Base-by-base conservation (phyloP, 129 eudicot species). In the sunflower (Helianthus annuus) region DNA sequence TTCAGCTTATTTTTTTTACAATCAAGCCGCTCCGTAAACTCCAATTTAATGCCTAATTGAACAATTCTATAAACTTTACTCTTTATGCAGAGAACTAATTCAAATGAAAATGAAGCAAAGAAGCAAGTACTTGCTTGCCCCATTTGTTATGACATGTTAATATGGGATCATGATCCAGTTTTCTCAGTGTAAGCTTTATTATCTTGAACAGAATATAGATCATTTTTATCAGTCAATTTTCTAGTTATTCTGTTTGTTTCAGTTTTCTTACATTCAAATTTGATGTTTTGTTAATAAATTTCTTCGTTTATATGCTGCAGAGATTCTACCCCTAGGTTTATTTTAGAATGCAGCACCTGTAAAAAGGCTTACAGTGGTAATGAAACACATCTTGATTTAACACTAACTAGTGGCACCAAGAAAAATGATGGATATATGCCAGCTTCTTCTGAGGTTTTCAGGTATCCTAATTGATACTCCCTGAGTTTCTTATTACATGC, bases 371-470 rank as follows among this genome's bases (percentile, higher is more conserved):
- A 89, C 88, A 70, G 60, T 65, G 87, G 92, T 63, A 90, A 85
- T 16, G 87, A 81, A 69, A 82, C 87, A 51, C 80, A 90, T 77
- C 78, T 93, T 58, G 91, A 93, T 67, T 83, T 93, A 60, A 93
- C 98, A 60, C 73, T 88, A 53, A 71, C 85, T 19, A 83, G 96
- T 74, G 97, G 92, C 22, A 70, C 88, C 78, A 84, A 82, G 77
- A 85, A 65, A 40, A 87, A 85, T 72, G 91, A 84, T 49, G 96
- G 84, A 75, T 64, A 81, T 62, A 71, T 49, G 85, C 89, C 98
- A 3, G 89, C 80, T 74, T 86, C 95, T 29, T 87, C 98, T 49
- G 96, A 93, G 87, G 61, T 93, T 53, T 93, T 93, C 79, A 93
- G 98, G 98, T 93, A 74, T 11, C 38, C 24, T 27, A 0, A 0